Conservation (phyloP, 176 grass and related monocot species). For the Avena eriantha region DNA sequence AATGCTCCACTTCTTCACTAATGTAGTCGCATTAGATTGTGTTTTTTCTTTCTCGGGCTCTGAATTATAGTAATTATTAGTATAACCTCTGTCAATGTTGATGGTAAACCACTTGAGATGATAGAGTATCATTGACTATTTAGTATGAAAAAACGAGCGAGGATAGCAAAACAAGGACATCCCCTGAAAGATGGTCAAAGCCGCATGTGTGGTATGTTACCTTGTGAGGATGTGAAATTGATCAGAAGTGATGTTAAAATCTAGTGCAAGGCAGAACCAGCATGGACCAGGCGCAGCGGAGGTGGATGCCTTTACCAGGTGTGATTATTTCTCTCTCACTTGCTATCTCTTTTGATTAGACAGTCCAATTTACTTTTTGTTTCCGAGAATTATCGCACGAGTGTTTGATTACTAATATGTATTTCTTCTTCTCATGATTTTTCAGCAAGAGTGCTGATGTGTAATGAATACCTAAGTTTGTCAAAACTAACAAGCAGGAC, state of each 20-base stretch:
- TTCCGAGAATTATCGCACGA: too few relatives aligned
- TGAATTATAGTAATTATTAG: neutral
- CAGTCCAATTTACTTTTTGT: too few relatives aligned
- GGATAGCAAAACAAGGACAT: constrained; percentile 59
- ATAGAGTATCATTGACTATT: constrained; percentile 67
- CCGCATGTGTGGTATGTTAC: constrained; percentile 62
- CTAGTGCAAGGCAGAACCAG: neutral
- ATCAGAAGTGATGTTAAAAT: constrained; percentile 8
- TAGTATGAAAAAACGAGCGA: constrained; percentile 51
- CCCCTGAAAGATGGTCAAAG: constrained; percentile 73
- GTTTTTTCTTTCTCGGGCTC: neutral
- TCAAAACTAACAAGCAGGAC: too few relatives aligned
- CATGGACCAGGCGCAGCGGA: too few relatives aligned
- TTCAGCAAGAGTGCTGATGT: too few relatives aligned
- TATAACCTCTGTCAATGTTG: constrained; percentile 48
- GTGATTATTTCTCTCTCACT: too few relatives aligned
- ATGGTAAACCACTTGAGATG: constrained; percentile 55
- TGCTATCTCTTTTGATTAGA: too few relatives aligned
- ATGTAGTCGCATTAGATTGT: neutral
- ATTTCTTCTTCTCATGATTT: too few relatives aligned
- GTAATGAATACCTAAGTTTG: too few relatives aligned
- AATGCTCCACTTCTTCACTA: too few relatives aligned
- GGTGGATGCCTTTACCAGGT: too few relatives aligned
- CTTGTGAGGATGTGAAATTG: neutral
- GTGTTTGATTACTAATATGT: too few relatives aligned